Evolutionary conservation across 2,329 filamentous ascomycete genomes (phyloP).

Genomic region (Microdochium trichocladiopsis): DNA sequence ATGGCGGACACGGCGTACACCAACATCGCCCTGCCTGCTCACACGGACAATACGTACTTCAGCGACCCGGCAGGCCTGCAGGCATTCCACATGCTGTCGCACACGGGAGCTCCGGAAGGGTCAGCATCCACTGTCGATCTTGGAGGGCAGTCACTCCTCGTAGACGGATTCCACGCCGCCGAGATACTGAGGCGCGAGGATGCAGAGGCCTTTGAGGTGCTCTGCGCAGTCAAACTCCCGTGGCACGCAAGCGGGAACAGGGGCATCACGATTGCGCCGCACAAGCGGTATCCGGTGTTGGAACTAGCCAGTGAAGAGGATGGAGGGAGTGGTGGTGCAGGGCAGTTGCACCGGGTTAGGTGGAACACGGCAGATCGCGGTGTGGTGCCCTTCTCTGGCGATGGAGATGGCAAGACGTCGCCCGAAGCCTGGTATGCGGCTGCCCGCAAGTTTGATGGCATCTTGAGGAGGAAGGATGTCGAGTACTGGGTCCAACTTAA

Average conservation of each 20-base stretch:
- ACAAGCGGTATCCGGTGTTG: slow-evolving; percentile 64
- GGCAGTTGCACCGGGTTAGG: slow-evolving; percentile 57
- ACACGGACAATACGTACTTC: slow-evolving; percentile 97
- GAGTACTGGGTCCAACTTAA: slow-evolving; percentile 76
- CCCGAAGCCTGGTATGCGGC: slow-evolving; percentile 70
- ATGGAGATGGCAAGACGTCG: slow-evolving; percentile 21
- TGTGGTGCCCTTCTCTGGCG: slow-evolving; percentile 47
- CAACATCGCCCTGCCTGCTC: slow-evolving; percentile 70
- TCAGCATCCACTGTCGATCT: slow-evolving; percentile 12
- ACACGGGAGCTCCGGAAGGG: slow-evolving; percentile 30
- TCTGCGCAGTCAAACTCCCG: slow-evolving; percentile 53
- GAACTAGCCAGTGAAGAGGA: slow-evolving; percentile 37
- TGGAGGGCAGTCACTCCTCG: slow-evolving; percentile 74
- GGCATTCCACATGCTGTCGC: slow-evolving; percentile 84
- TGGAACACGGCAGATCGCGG: slow-evolving; percentile 95
- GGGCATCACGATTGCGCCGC: slow-evolving; percentile 72
- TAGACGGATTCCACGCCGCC: slow-evolving; percentile 80
- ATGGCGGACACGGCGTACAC: slow-evolving; percentile 92
- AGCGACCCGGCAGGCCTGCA: slow-evolving; percentile 87
- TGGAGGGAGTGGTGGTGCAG: no score
- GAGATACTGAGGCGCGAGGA: slow-evolving; percentile 46
- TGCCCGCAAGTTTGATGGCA: slow-evolving; percentile 64
- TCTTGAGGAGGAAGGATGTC: slow-evolving; percentile 57
- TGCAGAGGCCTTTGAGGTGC: slow-evolving; percentile 45
- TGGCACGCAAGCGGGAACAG: slow-evolving; percentile 88